Evolutionary conservation across 2,329 filamentous ascomycete species (phyloP), one percentile per base, ranked within the genome.

Genomic region (Drechslerella coelobrocha): DNA sequence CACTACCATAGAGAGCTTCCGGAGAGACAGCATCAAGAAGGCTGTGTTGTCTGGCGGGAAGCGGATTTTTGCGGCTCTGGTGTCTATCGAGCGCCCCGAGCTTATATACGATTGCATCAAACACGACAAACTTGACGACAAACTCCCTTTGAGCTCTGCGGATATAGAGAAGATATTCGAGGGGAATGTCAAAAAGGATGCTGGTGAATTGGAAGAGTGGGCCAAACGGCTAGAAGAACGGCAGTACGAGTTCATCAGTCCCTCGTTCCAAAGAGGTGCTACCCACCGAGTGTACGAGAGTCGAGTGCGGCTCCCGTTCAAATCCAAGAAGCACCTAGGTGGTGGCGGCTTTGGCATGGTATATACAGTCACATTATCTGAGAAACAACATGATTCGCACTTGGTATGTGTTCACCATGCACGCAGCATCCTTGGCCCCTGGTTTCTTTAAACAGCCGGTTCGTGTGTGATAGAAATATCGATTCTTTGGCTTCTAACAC

Each of bases 311-410:
- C 41, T 45, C 8, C 41, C 41, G n/a, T 45, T 45, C 41, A 45
- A 45, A 21, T 45, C 41, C 8, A 45, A 45, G 19, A 4, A 45
- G 10, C 19, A 17, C 8, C 4, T 45, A 21, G 41, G 41, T 21
- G 41, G 41, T 21, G 41, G 41, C 5, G 41, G 41, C 41, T 45
- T 45, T 45, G 41, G 41, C 5, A 45, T 23, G 14, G 41, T 45
- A 6, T 45, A 45, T 19, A 45, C 19, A 19, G 19, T 45, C 8
- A 45, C 41, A 17, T 17, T 45, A 19, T 45, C 41, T 7, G 41
- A 45, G 3, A 21, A 21, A 7, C 10, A 23, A 21, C 41, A 45
- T 21, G 41, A 45, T 10, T n/a, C 41, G 41, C 14, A 45, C 8
- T 19, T 45, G 41, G 41, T 45, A 23, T 3, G 41, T 45, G 21